Evolutionary conservation across 345 rosid genomes (phyloP).

Genomic region (Firmiana major): DNA sequence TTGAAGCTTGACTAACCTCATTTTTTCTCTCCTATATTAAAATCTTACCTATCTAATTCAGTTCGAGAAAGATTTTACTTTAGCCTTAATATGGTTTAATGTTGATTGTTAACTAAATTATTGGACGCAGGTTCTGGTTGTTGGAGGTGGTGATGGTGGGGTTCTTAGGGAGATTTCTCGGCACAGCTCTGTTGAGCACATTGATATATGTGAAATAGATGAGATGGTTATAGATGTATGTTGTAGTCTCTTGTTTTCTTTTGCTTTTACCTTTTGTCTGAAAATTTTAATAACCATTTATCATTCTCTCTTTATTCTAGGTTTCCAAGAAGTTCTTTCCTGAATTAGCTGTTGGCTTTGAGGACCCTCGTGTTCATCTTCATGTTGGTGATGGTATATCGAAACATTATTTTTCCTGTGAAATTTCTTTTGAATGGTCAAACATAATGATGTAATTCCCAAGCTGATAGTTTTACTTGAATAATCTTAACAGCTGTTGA

Average conservation of each 20-base stretch:
- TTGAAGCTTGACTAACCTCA: neutral
- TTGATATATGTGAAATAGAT: constrained; percentile 97
- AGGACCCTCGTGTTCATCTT: constrained; percentile 87
- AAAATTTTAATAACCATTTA: neutral
- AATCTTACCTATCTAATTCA: neutral
- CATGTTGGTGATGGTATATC: constrained; percentile 92
- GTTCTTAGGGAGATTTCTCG: constrained; percentile 90
- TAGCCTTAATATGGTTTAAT: neutral
- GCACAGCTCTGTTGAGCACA: constrained; percentile 78
- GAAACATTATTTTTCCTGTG: neutral
- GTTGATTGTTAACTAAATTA: constrained; percentile 3
- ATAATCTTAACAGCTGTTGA: constrained; percentile 62
- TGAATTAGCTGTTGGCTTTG: constrained; percentile 78
- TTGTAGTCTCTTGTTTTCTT: neutral
- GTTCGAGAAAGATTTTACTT: neutral
- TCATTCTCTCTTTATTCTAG: constrained; percentile 27
- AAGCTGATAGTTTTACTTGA: neutral
- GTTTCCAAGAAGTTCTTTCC: constrained; percentile 83
- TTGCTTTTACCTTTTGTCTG: neutral
- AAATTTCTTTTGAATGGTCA: constrained; percentile 4
- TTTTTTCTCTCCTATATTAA: neutral
- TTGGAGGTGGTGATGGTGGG: constrained; percentile 99
- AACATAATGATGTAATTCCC: neutral
- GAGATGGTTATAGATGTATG: constrained; percentile 95
- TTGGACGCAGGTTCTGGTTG: constrained; percentile 74